Percentiles rank a stretch among this genome's conserved stretches.
phyloP scores from a whole-genome alignment of 345 rosid species.

The Atalantia buxifolia region DNA sequence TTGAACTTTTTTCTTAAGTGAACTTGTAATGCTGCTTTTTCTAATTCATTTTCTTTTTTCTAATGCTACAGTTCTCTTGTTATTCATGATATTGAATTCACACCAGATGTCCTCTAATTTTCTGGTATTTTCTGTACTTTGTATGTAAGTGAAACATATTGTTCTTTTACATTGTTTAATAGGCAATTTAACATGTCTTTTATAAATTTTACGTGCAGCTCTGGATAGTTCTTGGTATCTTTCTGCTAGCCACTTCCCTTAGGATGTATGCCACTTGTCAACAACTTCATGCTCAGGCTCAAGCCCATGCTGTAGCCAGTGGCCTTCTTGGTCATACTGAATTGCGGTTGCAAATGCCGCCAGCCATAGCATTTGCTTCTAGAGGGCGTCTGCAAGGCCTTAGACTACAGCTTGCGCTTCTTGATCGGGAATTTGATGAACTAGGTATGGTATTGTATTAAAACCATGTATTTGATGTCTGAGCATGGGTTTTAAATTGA shows the following conservation, averaged over 20 bases:
- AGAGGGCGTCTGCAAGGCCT: conserved; percentile 94
- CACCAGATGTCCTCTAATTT: conserved; percentile 93
- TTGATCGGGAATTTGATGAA: conserved; percentile 92
- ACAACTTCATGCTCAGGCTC: conserved; percentile 93
- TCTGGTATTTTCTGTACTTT: conserved; percentile 49
- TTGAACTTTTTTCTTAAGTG: background rate
- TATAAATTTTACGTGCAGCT: conserved; percentile 45
- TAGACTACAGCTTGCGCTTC: conserved; percentile 94
- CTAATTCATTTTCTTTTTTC: conserved; percentile 15
- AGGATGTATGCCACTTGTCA: conserved; percentile 97
- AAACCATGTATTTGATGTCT: background rate
- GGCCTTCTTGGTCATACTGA: conserved; percentile 88
- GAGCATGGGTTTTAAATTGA: background rate
- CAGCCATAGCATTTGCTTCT: conserved; percentile 82
- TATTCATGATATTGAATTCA: conserved; percentile 93
- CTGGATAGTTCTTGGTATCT: conserved; percentile 90
- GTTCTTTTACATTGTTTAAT: background rate
- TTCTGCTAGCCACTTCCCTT: conserved; percentile 82
- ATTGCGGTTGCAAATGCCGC: conserved; percentile 84
- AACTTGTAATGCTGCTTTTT: background rate
- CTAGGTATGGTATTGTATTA: conserved; percentile 48
- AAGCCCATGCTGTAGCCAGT: conserved; percentile 82
- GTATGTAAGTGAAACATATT: background rate
- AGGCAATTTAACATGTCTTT: background rate
- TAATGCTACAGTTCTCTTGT: conserved; percentile 64